phyloP scores from a whole-genome alignment of 345 rosid species.

The Lepidium africanum region DNA sequence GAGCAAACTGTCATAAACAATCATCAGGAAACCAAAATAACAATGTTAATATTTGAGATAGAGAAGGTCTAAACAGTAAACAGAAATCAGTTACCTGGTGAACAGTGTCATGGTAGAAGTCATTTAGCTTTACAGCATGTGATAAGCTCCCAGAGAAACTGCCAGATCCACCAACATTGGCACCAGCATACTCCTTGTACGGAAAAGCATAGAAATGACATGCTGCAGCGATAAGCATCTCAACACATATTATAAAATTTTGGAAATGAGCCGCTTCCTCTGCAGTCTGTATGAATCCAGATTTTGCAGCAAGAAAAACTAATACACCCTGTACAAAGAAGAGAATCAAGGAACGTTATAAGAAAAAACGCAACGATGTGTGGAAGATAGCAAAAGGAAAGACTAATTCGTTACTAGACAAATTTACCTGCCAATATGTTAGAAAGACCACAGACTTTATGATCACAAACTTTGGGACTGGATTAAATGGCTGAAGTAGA shows the following conservation, averaged over 20 bases:
- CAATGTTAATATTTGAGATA: neutral
- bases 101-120: slow-evolving; percentile 95
- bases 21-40: slow-evolving; percentile 12
- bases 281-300: slow-evolving; percentile 61
- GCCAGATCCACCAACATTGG: slow-evolving; percentile 70
- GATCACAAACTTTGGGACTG: slow-evolving; percentile 94
- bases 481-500: slow-evolving; percentile 98
- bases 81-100: slow-evolving; percentile 57
- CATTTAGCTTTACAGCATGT: slow-evolving; percentile 92
- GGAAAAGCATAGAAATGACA: slow-evolving; percentile 97
- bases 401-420: neutral
- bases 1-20: slow-evolving; percentile 70
- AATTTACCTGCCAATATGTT: slow-evolving; percentile 96
- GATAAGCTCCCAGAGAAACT: slow-evolving; percentile 76
- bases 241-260: slow-evolving; percentile 81
- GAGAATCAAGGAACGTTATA: neutral
- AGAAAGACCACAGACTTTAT: slow-evolving; percentile 94
- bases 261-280: slow-evolving; percentile 90
- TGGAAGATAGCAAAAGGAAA: neutral
- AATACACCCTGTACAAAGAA: slow-evolving; percentile 69
- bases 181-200: slow-evolving; percentile 97
- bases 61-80: neutral
- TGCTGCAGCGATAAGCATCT: slow-evolving; percentile 95
- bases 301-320: slow-evolving; percentile 95
- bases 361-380: neutral